Evolutionary conservation across 148 eudicot species (phyloP), one percentile per base, ranked within the genome.

Genomic region (Arctostaphylos glauca): DNA sequence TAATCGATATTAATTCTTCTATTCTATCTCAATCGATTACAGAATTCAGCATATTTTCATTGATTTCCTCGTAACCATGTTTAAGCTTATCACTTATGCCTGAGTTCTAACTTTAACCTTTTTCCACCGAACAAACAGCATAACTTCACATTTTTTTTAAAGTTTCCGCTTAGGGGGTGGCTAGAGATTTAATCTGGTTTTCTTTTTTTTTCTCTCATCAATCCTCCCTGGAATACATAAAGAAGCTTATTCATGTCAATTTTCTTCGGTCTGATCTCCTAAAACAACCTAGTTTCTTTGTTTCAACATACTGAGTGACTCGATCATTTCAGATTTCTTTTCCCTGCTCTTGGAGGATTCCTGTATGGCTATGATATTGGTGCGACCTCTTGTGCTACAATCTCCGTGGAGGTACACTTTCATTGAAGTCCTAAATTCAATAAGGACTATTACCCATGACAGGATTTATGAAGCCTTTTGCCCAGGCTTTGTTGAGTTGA

Each of bases 361-460:
- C 91, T 96, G 15, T 96, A 94, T 87, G 99, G 99, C 54, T 94
- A 93, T 89, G 99, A 96, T 89, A 94, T 96, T 86, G 99, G 99
- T 78, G 94, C 97, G 75, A 96, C 99, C 46, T 96, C 99, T 10
- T 91, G 89, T 81, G 98, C 97, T 82, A 81, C 91, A 16, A 90
- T 96, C 86, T 92, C 93, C 47, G 85, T 96, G 72, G 87, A 86
- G 94, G 99, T 96, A 88, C 25, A 80, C 23, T 76, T 25, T 53
- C n/a, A 10, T 25, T 44, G 47, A 66, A 78, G 9, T 54, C 2
- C 15, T 56, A 54, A 23, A 50, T 16, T 83, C 13, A 23, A 23
- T 56, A 16, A 56, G 5, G 18, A 25, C 41, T 54, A 14, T 76
- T 76, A 41, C 19, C 5, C n/a, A 5, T 59, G 56, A 48, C 43